Conservation (phyloP, 108 stramenopile species). For the Epipyxis sp. region DNA sequence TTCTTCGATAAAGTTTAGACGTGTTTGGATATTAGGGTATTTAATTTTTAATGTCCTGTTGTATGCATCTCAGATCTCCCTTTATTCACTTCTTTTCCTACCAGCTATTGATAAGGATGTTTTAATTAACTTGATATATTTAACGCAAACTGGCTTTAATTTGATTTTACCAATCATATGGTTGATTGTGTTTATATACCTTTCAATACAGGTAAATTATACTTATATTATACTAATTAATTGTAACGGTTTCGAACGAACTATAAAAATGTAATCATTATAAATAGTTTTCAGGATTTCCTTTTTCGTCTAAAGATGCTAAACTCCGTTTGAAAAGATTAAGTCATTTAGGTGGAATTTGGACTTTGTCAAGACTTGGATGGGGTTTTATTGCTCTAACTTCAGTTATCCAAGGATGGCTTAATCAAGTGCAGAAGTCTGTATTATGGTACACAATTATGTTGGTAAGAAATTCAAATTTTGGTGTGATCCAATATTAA, state of each 20-base stretch:
- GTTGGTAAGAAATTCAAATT: neutral
- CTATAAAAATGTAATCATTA: neutral
- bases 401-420: slow-evolving; percentile 21
- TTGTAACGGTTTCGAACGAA: neutral
- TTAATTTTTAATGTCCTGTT: slow-evolving; percentile 74
- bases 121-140: slow-evolving; percentile 55
- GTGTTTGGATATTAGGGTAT: slow-evolving; percentile 64
- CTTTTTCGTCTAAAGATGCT: slow-evolving; percentile 32
- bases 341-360: slow-evolving; percentile 28
- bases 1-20: slow-evolving; percentile 44
- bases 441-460: neutral
- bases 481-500: neutral
- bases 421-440: neutral
- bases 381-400: slow-evolving; percentile 49
- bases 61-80: slow-evolving; percentile 67
- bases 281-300: slow-evolving; percentile 61
- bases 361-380: slow-evolving; percentile 43
- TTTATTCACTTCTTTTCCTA: slow-evolving; percentile 72
- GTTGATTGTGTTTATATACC: slow-evolving; percentile 63
- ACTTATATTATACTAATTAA: neutral
- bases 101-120: slow-evolving; percentile 51
- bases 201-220: slow-evolving; percentile 48
- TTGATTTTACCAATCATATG: slow-evolving; percentile 67
- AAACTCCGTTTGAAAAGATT: slow-evolving; percentile 6
- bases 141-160: slow-evolving; percentile 70